Base-by-base conservation (phyloP, 805 yeast species). In the Diddensiella caesifluorescens region DNA sequence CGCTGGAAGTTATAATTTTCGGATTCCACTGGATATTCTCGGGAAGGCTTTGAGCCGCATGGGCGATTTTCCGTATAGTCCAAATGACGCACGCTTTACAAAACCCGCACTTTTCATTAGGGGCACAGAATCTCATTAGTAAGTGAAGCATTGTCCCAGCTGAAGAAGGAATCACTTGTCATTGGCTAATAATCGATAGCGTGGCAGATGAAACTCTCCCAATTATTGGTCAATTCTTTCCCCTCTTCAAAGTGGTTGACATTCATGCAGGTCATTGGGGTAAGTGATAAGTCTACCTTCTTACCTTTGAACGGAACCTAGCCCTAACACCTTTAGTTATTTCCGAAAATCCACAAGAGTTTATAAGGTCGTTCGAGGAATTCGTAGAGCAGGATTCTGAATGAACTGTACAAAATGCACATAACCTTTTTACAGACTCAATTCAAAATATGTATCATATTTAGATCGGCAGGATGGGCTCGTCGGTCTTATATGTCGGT, bases 201-300 rank as follows among this genome's bases (percentile, higher is more conserved):
- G 80, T 90, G 15, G 81, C 94, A 0, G 97, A 89, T 59, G 95
- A 88, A 46, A 75, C 74, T 21, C 59, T 88, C 18, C 80, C 83
- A 0, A 75, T 74, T 15, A 81, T 87, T 38, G 94, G 89, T 1
- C 63, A 66, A 42, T 84, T 75, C 55, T 90, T 87, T 64, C 97
- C 97, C 0, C 67, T 69, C 20, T 87, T 87, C 55, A 83, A 77
- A 46, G 63, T 84, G 10, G 68, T 74, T 34, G 95, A 83, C 55
- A 67, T 92, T 19, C 80, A 85, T 15, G 76, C 89, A 0, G 96
- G 96, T 1, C 98, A 90, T 61, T 90, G 97, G 95, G 51, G 59
- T 54, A 46, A 29, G 57, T 51, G 5, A 15, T 22, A 27, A n/a
- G 10, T 4, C 10, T 29, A 3, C 5, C 6, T 22, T 18, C 15